Percentiles rank a stretch among this genome's conserved stretches.
Evolutionary conservation across 495 filamentous ascomycete genomes (phyloP).

Genomic region (Chaetomidium leptoderma): DNA sequence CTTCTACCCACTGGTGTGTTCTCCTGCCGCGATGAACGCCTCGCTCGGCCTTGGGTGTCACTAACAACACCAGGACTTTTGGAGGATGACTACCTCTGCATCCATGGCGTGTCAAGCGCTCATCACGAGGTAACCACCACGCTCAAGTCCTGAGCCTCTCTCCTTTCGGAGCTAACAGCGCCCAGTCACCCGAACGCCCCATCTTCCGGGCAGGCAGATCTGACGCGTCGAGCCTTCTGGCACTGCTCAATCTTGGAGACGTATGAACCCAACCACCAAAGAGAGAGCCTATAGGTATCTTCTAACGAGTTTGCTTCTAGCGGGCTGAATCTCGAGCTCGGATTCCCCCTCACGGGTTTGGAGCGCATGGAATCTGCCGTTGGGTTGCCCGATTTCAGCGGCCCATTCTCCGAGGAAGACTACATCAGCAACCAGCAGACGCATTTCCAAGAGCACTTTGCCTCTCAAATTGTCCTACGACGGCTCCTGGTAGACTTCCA

Average conservation of each 20-base stretch:
- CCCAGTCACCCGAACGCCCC: constrained; percentile 46
- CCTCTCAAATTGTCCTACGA: constrained; percentile 55
- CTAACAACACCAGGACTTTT: constrained; percentile 49
- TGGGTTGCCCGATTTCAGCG: constrained; percentile 50
- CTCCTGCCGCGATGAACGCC: neutral
- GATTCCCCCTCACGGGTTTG: constrained; percentile 51
- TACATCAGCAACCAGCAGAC: constrained; percentile 46
- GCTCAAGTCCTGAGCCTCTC: neutral
- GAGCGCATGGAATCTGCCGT: constrained; percentile 47
- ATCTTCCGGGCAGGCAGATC: constrained; percentile 44
- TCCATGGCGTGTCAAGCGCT: constrained; percentile 52
- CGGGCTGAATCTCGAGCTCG: constrained; percentile 52
- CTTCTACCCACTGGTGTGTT: constrained; percentile 46
- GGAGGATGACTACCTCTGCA: constrained; percentile 51
- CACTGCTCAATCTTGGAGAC: constrained; percentile 57
- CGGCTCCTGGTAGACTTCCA: constrained; percentile 49
- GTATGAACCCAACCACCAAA: constrained; percentile 26
- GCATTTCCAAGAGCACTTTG: constrained; percentile 54
- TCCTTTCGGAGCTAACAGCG: constrained; percentile 6
- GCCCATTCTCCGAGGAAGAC: constrained; percentile 43
- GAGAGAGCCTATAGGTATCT: neutral
- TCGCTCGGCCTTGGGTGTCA: neutral
- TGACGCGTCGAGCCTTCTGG: constrained; percentile 56
- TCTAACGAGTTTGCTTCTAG: constrained; percentile 28
- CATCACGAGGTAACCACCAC: constrained; percentile 41